Evolutionary conservation across 306 rosid genomes (phyloP), one percentile per base, ranked within the genome.

Genomic region (Comarum palustre): DNA sequence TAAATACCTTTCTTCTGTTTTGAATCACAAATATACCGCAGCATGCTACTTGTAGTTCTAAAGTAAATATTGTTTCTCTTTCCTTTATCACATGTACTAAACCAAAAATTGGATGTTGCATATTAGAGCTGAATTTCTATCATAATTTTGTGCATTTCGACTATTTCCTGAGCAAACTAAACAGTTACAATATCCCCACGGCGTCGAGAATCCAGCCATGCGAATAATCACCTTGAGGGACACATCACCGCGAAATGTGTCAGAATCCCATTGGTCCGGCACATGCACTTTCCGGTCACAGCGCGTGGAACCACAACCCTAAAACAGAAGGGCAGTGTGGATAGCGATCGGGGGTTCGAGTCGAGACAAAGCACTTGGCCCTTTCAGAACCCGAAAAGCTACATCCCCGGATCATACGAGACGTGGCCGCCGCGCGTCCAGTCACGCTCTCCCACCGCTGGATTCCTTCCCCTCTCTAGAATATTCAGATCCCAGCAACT

Each of bases 341-440:
- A 73, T 67, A 50, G 17, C 74, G 74, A 73, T 10, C 1, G 50
- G 4, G 15, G 45, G 2, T 0, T 41, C 45, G 3, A 41, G 1
- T 29, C 31, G 1, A 2, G 14, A 41, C 45, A 41, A 41, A 1
- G 29, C 25, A 17, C 39, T 32, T 71, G 80, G 72, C 78, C 43
- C 75, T 66, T 34, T 0, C 57, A 5, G 73, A 27, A 42, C 47
- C 9, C 8, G 80, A 78, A 78, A 63, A 50, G 86, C 75, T 55
- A 75, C 82, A 24, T 29, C 4, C 8, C 45, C 71, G 4, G 61
- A 73, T 73, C 79, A 25, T 41, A 78, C 78, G 68, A 80, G 74
- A 50, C 61, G 59, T 11, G 39, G 13, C 7, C 11, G 3, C 39
- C 41, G 69, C 72, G 72, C 51, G 82, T 70, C 75, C 32, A 67